Evolutionary conservation across 768 basidiomycete species (phyloP).

Genomic region (Leccinum longicurvipes): DNA sequence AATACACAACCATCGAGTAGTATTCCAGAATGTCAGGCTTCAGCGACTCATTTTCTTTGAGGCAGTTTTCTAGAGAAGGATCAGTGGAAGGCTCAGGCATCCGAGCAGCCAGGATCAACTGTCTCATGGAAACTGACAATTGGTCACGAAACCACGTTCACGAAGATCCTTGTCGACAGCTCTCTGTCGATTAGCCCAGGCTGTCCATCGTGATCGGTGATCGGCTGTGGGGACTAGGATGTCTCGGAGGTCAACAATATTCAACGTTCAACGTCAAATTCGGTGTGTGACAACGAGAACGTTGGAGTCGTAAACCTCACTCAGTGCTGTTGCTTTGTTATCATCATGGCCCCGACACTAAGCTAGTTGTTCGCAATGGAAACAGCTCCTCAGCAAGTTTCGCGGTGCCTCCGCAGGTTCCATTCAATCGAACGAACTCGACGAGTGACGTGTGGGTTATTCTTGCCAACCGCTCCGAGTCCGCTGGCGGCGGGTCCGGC

Average conservation of each 20-base stretch:
- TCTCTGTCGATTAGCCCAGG: neutral
- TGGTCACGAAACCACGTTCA: neutral
- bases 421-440: constrained; percentile 22
- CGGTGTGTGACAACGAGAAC: no score
- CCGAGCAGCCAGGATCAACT: neutral
- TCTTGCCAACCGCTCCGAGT: constrained; percentile 47
- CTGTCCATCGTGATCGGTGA: neutral
- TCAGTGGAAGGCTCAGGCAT: no score
- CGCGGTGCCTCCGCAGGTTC: constrained; percentile 26
- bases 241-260: neutral
- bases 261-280: neutral
- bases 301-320: no score
- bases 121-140: neutral
- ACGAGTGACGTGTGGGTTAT: constrained; percentile 58
- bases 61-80: neutral
- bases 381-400: no score
- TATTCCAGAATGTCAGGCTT: neutral
- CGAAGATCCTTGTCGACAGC: neutral
- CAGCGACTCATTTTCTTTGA: neutral
- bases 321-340: no score
- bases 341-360: no score
- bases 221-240: neutral
- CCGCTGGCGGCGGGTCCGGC: constrained; percentile 42
- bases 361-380: no score
- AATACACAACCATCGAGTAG: neutral